phyloP scores from a whole-genome alignment of 1,139 yeast species.

The Torulaspora pretoriensis region DNA sequence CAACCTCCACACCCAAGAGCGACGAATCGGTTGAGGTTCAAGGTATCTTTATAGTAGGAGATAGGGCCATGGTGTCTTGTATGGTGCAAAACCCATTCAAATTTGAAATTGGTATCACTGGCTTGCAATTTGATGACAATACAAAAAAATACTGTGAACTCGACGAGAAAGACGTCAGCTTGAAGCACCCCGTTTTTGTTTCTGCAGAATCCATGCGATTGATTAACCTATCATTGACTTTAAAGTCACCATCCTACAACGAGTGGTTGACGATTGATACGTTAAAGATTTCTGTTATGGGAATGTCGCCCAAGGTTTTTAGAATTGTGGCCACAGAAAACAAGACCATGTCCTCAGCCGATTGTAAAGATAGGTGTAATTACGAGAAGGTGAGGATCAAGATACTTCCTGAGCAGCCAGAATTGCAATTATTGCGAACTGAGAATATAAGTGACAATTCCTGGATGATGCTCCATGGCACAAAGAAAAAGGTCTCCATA shows the following conservation, averaged over 20 bases:
- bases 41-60: conserved; percentile 48
- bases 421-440: conserved; percentile 26
- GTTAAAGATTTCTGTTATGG: conserved; percentile 45
- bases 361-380: conserved; percentile 7
- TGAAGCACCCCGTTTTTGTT: conserved; percentile 34
- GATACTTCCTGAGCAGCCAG: conserved; percentile 34
- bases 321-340: conserved; percentile 15
- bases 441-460: conserved; percentile 25
- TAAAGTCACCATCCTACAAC: conserved; percentile 43
- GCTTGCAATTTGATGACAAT: conserved; percentile 44
- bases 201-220: conserved; percentile 42
- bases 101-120: conserved; percentile 63
- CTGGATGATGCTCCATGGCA: conserved; percentile 74
- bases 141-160: conserved; percentile 34
- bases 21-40: conserved; percentile 29
- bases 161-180: conserved; percentile 16
- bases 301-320: conserved; percentile 39
- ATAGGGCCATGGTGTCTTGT: conserved; percentile 50
- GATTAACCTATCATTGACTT: conserved; percentile 43
- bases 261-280: conserved; percentile 38
- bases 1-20: conserved; percentile 31
- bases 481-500: conserved; percentile 50
- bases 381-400: conserved; percentile 16
- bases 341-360: neutral
- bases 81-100: conserved; percentile 76